Base-by-base conservation (phyloP, 2,329 filamentous ascomycete genomes). In the Mycosphaerelloides madeirae region DNA sequence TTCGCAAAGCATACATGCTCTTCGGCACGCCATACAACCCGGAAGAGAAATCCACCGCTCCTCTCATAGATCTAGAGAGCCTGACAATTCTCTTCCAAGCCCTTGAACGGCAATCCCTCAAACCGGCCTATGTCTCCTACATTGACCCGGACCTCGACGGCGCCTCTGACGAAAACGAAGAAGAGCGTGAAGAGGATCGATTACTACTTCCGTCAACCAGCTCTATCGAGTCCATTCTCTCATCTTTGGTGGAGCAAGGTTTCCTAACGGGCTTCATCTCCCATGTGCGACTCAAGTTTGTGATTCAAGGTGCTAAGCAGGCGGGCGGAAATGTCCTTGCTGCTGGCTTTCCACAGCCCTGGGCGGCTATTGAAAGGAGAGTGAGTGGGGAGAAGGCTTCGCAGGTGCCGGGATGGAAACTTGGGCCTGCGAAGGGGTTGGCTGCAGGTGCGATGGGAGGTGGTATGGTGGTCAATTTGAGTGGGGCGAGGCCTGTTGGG, bases 211-310 rank as follows among this genome's bases (percentile, higher is more conserved):
- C 57, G 73, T 95, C 4, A 65, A 76, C 11, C 79, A 88, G 58
- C 4, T 46, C 43, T n/a, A 49, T 62, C 18, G 88, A 95, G 66
- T 81, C 81, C 34, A 81, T 87, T 38, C 76, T 94, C 11, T 80
- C 85, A 0, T 83, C 83, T 9, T 76, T 96, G 11, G 78, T 94
- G 15, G 80, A 85, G 38, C 87, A 95, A 65, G 87, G 85, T 1
- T 71, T 95, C 18, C 74, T 96, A 62, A 81, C 84, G 54, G 91
- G 90, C 1, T 96, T 90, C 60, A 77, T 96, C 20, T 86, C 85
- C 13, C 87, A 94, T 58, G 78, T 78, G 19, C 81, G 83, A 59
- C 77, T 78, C 33, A 82, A 85, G 38, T 89, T 96, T 59, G 89
- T 88, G 11, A 86, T 96, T 33, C 80, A 85, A 41, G 89, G 90